A percentile compares a stretch with the other conserved stretches of the same genome.
phyloP scores from a whole-genome alignment of 2,329 filamentous ascomycete species.

The Cladobotryum protrusum region DNA sequence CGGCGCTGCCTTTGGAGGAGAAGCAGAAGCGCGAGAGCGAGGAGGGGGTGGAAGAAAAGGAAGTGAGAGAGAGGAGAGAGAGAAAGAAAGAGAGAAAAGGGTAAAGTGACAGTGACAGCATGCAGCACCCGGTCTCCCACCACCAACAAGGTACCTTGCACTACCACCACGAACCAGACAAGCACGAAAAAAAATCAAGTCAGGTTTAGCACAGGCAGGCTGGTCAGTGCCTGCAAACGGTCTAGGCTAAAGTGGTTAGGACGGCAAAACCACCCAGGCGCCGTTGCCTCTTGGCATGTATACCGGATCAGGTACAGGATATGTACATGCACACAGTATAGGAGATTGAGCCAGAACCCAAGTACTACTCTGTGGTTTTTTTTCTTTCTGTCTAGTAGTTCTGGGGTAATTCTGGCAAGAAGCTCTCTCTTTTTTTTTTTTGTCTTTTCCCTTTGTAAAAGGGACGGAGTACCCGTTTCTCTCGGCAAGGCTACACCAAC shows the following conservation, averaged over 20 bases:
- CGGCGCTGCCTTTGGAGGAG: no score
- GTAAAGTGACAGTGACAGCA: background rate
- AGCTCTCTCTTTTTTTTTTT: no score
- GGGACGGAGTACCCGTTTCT: slow-evolving; percentile 10
- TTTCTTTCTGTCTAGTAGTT: background rate
- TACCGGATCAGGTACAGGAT: background rate
- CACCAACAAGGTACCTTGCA: no score
- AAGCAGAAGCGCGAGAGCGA: background rate
- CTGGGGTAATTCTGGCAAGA: slow-evolving; percentile 11
- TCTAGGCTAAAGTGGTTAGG: background rate
- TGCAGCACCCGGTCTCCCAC: no score
- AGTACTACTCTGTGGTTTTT: no score
- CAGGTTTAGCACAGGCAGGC: background rate
- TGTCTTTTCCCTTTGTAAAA: slow-evolving; percentile 5
- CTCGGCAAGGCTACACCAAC: slow-evolving; percentile 10
- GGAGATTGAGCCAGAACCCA: no score
- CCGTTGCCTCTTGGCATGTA: background rate
- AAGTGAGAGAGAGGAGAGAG: background rate
- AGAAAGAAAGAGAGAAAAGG: background rate
- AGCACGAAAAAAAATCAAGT: background rate
- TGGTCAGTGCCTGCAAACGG: background rate
- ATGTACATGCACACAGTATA: background rate
- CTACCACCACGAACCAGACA: no score
- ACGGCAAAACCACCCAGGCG: background rate
- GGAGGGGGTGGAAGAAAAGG: background rate